Percentiles rank a stretch among this genome's conserved stretches.
These are phyloP conservation scores for Cicer chorassanicum DNA, from an alignment of 306 rosid species.

Conservation along the genomic window DNA sequence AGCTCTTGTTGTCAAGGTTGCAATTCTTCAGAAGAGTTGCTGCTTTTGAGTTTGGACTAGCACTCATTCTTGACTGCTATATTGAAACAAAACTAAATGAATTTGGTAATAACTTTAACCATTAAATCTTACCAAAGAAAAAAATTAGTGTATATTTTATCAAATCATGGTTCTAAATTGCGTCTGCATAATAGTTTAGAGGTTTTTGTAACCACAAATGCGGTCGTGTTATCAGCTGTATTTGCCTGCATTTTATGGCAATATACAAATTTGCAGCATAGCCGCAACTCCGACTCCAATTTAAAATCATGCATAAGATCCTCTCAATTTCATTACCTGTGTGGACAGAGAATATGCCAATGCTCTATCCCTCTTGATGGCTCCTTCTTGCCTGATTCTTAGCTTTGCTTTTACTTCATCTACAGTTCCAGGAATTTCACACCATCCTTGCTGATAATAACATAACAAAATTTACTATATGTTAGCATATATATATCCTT, in stretches of 20 bases:
- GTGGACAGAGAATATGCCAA: constrained; percentile 73
- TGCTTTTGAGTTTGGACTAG: constrained; percentile 67
- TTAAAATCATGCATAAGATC: not conserved
- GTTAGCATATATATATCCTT: constrained; percentile 27
- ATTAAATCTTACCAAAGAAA: constrained; percentile 13
- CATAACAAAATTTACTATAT: not conserved
- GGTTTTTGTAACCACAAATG: too few species aligned
- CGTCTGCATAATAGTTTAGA: too few species aligned
- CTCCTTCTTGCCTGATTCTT: constrained; percentile 76
- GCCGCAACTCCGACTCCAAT: too few species aligned
- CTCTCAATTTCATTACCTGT: constrained; percentile 64
- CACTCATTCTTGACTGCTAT: constrained; percentile 63
- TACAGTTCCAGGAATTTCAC: constrained; percentile 71
- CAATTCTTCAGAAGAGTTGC: constrained; percentile 51
- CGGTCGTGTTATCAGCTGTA: too few species aligned
- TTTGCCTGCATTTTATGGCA: too few species aligned
- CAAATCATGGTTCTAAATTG: too few species aligned
- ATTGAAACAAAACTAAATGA: constrained; percentile 11
- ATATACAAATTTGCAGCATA: too few species aligned
- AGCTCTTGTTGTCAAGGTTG: constrained; percentile 50
- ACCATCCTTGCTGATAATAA: constrained; percentile 76
- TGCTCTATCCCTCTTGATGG: constrained; percentile 81
- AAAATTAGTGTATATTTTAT: not conserved
- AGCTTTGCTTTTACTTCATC: constrained; percentile 78
- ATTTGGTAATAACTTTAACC: constrained; percentile 4